phyloP scores from a whole-genome alignment of 495 filamentous ascomycete genomes.

The Aspergillus steynii region DNA sequence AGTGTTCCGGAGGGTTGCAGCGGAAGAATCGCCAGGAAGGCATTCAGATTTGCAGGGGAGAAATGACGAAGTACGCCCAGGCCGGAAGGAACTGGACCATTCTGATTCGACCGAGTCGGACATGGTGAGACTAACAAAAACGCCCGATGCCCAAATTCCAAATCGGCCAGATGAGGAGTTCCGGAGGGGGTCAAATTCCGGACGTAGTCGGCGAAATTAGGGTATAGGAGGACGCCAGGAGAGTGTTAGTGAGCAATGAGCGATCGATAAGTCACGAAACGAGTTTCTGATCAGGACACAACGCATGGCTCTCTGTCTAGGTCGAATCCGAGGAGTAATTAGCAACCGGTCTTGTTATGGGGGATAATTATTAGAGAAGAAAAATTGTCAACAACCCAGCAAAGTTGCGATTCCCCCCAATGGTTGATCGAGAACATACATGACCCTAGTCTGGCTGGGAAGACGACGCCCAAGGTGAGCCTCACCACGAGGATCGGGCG shows the following conservation, averaged over 20 bases:
- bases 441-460: slow-evolving; percentile 10
- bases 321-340: not conserved
- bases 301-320: slow-evolving; percentile 35
- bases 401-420: not conserved
- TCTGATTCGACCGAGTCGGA: slow-evolving; percentile 40
- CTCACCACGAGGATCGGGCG: slow-evolving; percentile 14
- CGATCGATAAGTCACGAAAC: slow-evolving; percentile 23
- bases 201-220: slow-evolving; percentile 11
- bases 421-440: slow-evolving; percentile 13
- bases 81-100: slow-evolving; percentile 32
- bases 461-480: slow-evolving; percentile 22
- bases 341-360: slow-evolving; percentile 2
- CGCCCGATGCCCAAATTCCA: not conserved
- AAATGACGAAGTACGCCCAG: slow-evolving; percentile 33
- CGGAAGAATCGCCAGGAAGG: slow-evolving; percentile 39
- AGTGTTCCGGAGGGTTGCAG: slow-evolving; percentile 44
- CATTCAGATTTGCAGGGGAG: slow-evolving; percentile 46
- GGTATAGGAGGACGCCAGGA: slow-evolving; percentile 26
- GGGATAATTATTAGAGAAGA: not conserved
- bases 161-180: not conserved
- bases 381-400: not conserved
- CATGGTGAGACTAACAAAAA: slow-evolving; percentile 24
- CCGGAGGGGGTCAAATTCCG: slow-evolving; percentile 1
- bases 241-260: slow-evolving; percentile 17
- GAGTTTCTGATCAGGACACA: slow-evolving; percentile 25